phyloP scores from a whole-genome alignment of 2,329 filamentous ascomycete genomes.

The Aureobasidium subglaciale region DNA sequence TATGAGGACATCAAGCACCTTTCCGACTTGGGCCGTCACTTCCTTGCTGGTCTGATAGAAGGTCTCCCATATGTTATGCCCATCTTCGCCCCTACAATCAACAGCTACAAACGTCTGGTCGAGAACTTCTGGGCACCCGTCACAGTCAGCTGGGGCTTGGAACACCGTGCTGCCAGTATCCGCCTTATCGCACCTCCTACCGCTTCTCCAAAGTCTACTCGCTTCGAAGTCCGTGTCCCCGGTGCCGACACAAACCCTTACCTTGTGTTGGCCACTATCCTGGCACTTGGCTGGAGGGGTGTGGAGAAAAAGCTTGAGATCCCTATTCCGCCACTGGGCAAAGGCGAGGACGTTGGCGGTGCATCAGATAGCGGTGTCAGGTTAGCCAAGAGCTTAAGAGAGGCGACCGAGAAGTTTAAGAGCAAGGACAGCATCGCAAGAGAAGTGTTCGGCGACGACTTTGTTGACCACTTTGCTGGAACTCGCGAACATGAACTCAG shows the following conservation, averaged over 20 bases:
- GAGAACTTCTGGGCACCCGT: constrained; percentile 99
- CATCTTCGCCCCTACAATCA: constrained; percentile 85
- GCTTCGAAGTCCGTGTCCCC: constrained; percentile 86
- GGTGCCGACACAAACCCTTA: constrained; percentile 92
- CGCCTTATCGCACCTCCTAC: constrained; percentile 85
- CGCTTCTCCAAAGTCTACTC: constrained; percentile 73
- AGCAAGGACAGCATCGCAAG: constrained; percentile 76
- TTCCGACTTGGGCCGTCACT: constrained; percentile 84
- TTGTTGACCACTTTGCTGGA: constrained; percentile 91
- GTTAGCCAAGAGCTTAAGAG: constrained; percentile 75
- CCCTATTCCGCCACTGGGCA: constrained; percentile 71
- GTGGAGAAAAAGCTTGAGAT: constrained; percentile 89
- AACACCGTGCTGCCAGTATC: constrained; percentile 88
- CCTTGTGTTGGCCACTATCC: constrained; percentile 76
- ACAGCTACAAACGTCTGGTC: constrained; percentile 95
- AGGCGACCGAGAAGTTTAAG: constrained; percentile 75
- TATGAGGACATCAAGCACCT: constrained; percentile 72
- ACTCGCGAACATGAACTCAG: constrained; percentile 86
- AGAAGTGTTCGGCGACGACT: constrained; percentile 87
- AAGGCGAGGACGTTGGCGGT: constrained; percentile 75
- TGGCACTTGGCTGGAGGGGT: constrained; percentile 84
- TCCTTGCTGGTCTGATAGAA: constrained; percentile 81
- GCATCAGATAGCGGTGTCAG: constrained; percentile 63
- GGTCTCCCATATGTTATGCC: constrained; percentile 95
- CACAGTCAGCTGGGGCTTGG: constrained; percentile 92